Evolutionary conservation across 352 stramenopile species (phyloP).

Genomic region (Globisporangium megalacanthum): DNA sequence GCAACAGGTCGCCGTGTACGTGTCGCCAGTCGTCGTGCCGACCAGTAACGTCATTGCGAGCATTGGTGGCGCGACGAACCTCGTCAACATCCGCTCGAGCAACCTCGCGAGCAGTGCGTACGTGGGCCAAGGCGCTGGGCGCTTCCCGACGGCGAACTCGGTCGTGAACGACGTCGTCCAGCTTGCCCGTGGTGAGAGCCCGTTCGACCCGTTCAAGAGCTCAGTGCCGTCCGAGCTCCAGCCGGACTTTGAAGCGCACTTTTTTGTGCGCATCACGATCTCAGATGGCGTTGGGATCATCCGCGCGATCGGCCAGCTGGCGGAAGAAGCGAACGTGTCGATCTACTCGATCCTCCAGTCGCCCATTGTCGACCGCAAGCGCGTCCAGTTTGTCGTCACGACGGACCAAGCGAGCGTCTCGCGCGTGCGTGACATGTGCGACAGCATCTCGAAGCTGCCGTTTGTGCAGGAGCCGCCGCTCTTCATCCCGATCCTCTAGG

Average conservation of each 20-base stretch:
- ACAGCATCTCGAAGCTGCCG: slow-evolving; percentile 83
- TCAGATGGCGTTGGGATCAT: slow-evolving; percentile 93
- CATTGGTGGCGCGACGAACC: slow-evolving; percentile 87
- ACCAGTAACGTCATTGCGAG: slow-evolving; percentile 86
- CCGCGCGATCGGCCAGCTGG: slow-evolving; percentile 90
- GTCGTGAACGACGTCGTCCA: slow-evolving; percentile 95
- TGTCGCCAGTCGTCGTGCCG: slow-evolving; percentile 92
- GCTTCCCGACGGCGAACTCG: slow-evolving; percentile 95
- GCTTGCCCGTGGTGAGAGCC: slow-evolving; percentile 80
- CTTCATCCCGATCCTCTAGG: slow-evolving; percentile 66
- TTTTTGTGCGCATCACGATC: slow-evolving; percentile 96
- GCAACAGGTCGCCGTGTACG: slow-evolving; percentile 89
- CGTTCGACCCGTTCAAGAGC: slow-evolving; percentile 84
- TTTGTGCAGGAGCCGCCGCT: slow-evolving; percentile 85
- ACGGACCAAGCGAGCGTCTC: slow-evolving; percentile 90
- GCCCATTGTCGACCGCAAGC: slow-evolving; percentile 88
- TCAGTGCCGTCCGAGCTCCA: slow-evolving; percentile 61
- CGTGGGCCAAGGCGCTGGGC: slow-evolving; percentile 90
- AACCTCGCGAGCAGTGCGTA: slow-evolving; percentile 91
- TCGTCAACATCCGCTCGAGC: slow-evolving; percentile 85
- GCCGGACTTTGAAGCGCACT: slow-evolving; percentile 89
- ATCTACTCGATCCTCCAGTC: slow-evolving; percentile 98
- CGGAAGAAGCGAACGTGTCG: slow-evolving; percentile 92
- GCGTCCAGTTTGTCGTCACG: slow-evolving; percentile 95
- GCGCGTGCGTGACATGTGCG: slow-evolving; percentile 84